Evolutionary conservation across 2,329 filamentous ascomycete genomes (phyloP), one percentile per base, ranked within the genome.

Genomic region (Paraconiothyrium brasiliense): DNA sequence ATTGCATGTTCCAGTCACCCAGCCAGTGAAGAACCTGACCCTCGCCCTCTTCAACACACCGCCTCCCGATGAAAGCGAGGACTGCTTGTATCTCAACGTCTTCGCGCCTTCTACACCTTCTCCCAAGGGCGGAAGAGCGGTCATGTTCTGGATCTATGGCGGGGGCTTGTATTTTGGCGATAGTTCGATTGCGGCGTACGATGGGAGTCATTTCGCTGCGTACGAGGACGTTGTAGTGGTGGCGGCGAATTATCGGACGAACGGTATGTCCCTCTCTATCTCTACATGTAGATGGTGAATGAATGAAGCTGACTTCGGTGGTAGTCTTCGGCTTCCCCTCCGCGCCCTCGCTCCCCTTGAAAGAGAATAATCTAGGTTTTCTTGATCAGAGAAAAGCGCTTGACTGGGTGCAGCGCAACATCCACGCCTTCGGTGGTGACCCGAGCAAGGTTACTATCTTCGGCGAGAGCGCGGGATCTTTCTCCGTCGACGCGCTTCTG

Each of bases 311-410:
- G 20, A 20, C 20, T 20, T 20, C 20, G 20, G 20, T 20, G 20
- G 4, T 47, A 76, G 73, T 72, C 1, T 76, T 76, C 49, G 74
- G 74, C 16, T 72, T 75, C 16, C 70, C 72, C 49, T 61, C 49
- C 24, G 64, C 70, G 9, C 67, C 72, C 2, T 67, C 67, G 11
- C 50, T 76, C 2, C 61, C 69, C 9, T 20, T 69, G 10, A 57
- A 65, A 13, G 66, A 62, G 22, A 65, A 62, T 1, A 87, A 87
- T 59, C 76, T 84, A 24, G 85, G 84, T 2, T 85, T 86, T 70
- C 85, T 84, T 76, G 85, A 87, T 57, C 85, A 86, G 61, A 78
- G 85, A n/a, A 69, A 81, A 22, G 85, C 84, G 3, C 74, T 87
- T 1, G 82, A 86, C 67, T 87, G 85, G 85, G 85, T 83, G 2